Evolutionary conservation across 331 rosid species (phyloP).

Genomic region (Acacia concinna): DNA sequence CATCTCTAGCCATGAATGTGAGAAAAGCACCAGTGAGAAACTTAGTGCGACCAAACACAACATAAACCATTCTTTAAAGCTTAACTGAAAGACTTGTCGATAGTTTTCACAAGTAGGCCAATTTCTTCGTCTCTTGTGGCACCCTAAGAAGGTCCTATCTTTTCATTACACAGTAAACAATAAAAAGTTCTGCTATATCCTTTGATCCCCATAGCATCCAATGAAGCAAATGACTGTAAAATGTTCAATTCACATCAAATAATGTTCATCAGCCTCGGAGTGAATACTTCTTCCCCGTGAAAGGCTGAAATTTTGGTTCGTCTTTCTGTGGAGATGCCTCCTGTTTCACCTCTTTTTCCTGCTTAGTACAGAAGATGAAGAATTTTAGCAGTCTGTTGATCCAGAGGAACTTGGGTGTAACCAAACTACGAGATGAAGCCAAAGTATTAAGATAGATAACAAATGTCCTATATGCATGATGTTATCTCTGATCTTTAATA

Average conservation of each 20-base stretch:
- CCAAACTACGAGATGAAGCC: neutral
- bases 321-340: slow-evolving; percentile 71
- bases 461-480: neutral
- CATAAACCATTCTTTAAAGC: neutral
- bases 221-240: slow-evolving; percentile 19
- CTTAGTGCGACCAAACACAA: neutral
- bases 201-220: slow-evolving; percentile 27
- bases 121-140: slow-evolving; percentile 22
- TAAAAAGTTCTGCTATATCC: slow-evolving; percentile 33
- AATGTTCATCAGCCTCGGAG: slow-evolving; percentile 67
- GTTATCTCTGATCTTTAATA: too few species aligned
- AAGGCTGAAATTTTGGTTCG: slow-evolving; percentile 77
- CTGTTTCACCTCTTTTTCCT: slow-evolving; percentile 71
- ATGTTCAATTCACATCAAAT: slow-evolving; percentile 12
- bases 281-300: slow-evolving; percentile 86
- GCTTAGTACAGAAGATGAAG: slow-evolving; percentile 8
- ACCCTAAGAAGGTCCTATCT: slow-evolving; percentile 17
- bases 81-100: neutral
- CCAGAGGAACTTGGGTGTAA: neutral
- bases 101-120: slow-evolving; percentile 30
- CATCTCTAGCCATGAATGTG: neutral
- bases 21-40: neutral
- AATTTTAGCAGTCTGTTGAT: slow-evolving; percentile 14
- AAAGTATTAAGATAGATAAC: neutral
- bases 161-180: slow-evolving; percentile 29